Base-by-base conservation (phyloP, 805 yeast species). In the Hanseniaspora jakobsenii region DNA sequence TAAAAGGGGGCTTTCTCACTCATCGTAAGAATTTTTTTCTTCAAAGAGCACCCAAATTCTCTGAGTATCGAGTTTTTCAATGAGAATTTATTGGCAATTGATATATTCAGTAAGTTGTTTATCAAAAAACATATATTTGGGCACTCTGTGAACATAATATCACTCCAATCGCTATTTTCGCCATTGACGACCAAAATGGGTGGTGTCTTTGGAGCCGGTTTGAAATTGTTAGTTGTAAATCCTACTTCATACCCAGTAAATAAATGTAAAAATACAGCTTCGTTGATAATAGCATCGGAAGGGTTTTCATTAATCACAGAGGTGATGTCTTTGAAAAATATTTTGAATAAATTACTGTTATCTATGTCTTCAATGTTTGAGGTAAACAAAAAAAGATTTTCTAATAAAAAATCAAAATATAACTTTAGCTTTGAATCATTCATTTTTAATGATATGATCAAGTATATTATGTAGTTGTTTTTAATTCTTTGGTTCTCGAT, bases 81-180 rank as follows among this genome's bases (percentile, higher is more conserved):
- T 6, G 8, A 4, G 5, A n/a, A 8, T 13, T 32, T 18, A 12
- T 32, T 32, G 6, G 21, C 18, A 10, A 32, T 8, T 4, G 36
- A 32, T 4, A 14, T 4, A 19, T 32, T 32, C 4, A 32, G 3
- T 6, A 34, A n/a, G 13, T 34, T 34, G 18, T 22, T 34, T 18
- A 34, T n/a, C 4, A 34, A 23, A 34, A 34, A 34, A 10, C 19
- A 10, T n/a, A 23, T 4, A 22, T 21, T 7, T 3, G n/a, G 8
- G 22, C 22, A 8, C n/a, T 12, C 10, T 18, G 7, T 3, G 21
- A 34, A 22, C 19, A 34, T 18, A 4, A 22, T 5, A 22, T 34
- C 28, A 10, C 6, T 22, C 37, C 37, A 34, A 27, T 27, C 30
- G 32, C 49, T 44, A 2, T 55, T 49, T 22, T 56, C 59, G 12